Evolutionary conservation across 495 filamentous ascomycete genomes (phyloP).

Genomic region (Penicillium cosmopolitanum): DNA sequence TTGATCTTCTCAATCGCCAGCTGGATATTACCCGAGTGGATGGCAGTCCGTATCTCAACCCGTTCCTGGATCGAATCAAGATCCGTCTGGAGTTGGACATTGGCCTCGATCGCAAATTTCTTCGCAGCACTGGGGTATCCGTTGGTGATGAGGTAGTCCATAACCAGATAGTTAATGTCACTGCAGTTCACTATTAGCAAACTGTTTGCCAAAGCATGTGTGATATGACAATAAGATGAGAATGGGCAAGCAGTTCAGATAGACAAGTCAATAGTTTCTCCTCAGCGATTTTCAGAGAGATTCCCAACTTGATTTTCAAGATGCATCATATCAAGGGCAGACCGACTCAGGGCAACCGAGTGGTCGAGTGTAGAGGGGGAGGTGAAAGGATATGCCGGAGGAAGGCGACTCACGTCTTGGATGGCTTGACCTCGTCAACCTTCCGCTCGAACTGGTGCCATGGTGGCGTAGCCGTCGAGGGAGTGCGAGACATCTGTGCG

Average conservation of each 20-base stretch:
- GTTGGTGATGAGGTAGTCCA: constrained; percentile 96
- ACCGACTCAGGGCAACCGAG: neutral
- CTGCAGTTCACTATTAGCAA: constrained; percentile 55
- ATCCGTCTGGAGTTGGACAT: constrained; percentile 73
- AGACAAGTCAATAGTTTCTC: constrained; percentile 82
- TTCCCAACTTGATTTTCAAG: constrained; percentile 93
- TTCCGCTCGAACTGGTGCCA: constrained; percentile 76
- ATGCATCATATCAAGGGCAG: constrained; percentile 71
- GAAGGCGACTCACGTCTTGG: constrained; percentile 75
- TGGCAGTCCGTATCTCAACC: constrained; percentile 77
- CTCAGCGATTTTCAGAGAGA: constrained; percentile 95
- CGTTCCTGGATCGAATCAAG: constrained; percentile 73
- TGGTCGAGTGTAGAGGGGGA: too few relatives aligned
- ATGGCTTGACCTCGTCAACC: constrained; percentile 82
- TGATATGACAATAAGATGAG: constrained; percentile 11
- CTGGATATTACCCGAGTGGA: constrained; percentile 83
- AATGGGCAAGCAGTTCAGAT: constrained; percentile 54
- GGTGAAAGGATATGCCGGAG: constrained; percentile 9
- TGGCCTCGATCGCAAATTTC: constrained; percentile 93
- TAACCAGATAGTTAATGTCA: constrained; percentile 92
- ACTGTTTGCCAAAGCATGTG: constrained; percentile 14
- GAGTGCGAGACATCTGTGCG: constrained; percentile 62
- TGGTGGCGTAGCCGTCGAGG: constrained; percentile 68
- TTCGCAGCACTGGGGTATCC: constrained; percentile 92
- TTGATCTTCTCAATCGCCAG: constrained; percentile 85